These are phyloP conservation scores for Truncatella angustata DNA, from an alignment of 2,329 filamentous ascomycete genomes.

Conservation along the genomic window DNA sequence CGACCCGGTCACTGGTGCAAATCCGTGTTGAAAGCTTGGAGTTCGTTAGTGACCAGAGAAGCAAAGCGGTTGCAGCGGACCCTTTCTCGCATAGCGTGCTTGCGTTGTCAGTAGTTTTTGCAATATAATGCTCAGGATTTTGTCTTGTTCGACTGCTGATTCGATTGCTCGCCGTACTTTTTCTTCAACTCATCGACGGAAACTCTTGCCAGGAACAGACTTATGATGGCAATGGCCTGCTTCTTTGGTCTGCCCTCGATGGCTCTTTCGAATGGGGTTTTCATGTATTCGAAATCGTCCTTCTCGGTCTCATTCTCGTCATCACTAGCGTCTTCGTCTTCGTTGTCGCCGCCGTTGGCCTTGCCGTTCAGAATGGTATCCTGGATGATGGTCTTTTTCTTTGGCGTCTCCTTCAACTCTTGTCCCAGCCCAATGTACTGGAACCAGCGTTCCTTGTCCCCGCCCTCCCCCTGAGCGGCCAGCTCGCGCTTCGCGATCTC, in stretches of 20 bases:
- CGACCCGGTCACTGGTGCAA: too few relatives aligned
- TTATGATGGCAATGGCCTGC: slow-evolving; percentile 53
- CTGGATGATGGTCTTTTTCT: slow-evolving; percentile 36
- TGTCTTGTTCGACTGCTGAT: slow-evolving; percentile 17
- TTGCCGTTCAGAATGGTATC: slow-evolving; percentile 37
- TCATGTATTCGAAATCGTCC: slow-evolving; percentile 56
- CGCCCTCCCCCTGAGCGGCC: slow-evolving; percentile 28
- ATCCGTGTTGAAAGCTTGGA: too few relatives aligned
- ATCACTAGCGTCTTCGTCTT: slow-evolving; percentile 37
- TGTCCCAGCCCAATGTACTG: slow-evolving; percentile 59
- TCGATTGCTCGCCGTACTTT: slow-evolving; percentile 46
- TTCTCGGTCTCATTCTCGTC: slow-evolving; percentile 31
- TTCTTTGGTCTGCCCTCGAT: slow-evolving; percentile 44
- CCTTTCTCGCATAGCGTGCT: too few relatives aligned
- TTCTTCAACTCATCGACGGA: slow-evolving; percentile 55
- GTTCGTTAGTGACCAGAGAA: too few relatives aligned
- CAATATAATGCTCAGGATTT: slow-evolving; percentile 5
- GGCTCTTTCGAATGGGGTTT: slow-evolving; percentile 54
- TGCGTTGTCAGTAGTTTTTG: too few relatives aligned
- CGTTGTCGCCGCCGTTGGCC: slow-evolving; percentile 24
- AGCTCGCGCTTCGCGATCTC: slow-evolving; percentile 64
- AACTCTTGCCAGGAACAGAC: slow-evolving; percentile 55
- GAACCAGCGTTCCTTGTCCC: slow-evolving; percentile 44
- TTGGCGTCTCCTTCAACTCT: slow-evolving; percentile 29
- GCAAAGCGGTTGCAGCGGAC: too few relatives aligned